A percentile compares a stretch with the other conserved stretches of the same genome.
phyloP scores from a whole-genome alignment of 2,329 filamentous ascomycete species.

The Epicoccum nigrum region DNA sequence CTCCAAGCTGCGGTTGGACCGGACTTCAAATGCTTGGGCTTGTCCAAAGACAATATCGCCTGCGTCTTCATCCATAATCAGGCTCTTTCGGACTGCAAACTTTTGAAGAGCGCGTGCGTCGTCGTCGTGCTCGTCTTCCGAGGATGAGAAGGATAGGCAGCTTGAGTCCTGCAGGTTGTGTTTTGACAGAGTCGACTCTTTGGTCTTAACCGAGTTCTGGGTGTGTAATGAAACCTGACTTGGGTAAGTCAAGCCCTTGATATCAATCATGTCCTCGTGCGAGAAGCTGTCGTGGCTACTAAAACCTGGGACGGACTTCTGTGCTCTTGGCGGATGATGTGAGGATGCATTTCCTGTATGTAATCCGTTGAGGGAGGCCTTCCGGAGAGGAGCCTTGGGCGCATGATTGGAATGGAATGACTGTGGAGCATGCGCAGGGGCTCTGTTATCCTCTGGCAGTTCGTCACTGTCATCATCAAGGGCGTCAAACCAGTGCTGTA shows the following conservation, averaged over 20 bases:
- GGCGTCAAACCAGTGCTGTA: constrained; percentile 59
- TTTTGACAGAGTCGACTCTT: constrained; percentile 40
- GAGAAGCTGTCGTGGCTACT: constrained; percentile 31
- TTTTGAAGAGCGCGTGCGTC: constrained; percentile 16
- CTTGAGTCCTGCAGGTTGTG: constrained; percentile 48
- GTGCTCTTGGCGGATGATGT: constrained; percentile 19
- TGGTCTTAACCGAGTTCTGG: constrained; percentile 39
- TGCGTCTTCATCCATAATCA: constrained; percentile 41
- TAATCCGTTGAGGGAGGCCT: constrained; percentile 28
- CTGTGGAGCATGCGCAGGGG: constrained; percentile 22
- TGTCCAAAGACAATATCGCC: constrained; percentile 46
- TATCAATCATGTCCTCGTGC: constrained; percentile 30
- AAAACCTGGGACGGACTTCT: constrained; percentile 19
- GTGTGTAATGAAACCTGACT: constrained; percentile 39
- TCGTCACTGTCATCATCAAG: constrained; percentile 51
- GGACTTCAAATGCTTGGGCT: constrained; percentile 47
- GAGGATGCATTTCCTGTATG: constrained; percentile 12
- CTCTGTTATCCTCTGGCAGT: constrained; percentile 23
- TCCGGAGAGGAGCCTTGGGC: constrained; percentile 22
- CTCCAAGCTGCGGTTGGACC: constrained; percentile 35
- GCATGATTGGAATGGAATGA: constrained; percentile 15
- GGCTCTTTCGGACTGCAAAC: constrained; percentile 39
- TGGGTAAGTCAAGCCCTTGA: constrained; percentile 35
- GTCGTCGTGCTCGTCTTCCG: constrained; percentile 44
- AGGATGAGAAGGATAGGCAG: constrained; percentile 49